These are phyloP conservation scores for Macrotyloma uniflorum DNA, from an alignment of 306 rosid species.

Conservation along the genomic window DNA sequence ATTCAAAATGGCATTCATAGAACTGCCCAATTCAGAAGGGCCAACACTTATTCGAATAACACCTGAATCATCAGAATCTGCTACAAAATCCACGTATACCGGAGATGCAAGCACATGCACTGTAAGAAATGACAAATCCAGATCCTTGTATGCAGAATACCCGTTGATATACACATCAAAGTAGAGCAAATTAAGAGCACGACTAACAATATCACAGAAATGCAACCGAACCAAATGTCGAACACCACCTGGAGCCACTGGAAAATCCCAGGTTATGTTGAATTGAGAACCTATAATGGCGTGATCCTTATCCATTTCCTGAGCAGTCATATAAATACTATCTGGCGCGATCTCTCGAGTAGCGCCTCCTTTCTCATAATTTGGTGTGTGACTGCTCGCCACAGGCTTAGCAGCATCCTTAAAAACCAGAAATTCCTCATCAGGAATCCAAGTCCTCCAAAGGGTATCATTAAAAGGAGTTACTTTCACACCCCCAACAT, in stretches of 20 bases:
- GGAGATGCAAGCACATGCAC: conserved; percentile 68
- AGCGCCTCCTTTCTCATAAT: conserved; percentile 70
- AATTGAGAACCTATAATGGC: conserved; percentile 47
- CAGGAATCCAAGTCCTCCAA: conserved; percentile 93
- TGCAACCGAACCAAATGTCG: conserved; percentile 76
- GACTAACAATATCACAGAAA: conserved; percentile 83
- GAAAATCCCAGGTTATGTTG: conserved; percentile 81
- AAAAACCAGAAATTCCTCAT: conserved; percentile 60
- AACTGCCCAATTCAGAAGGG: conserved; percentile 73
- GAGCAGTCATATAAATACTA: conserved; percentile 78
- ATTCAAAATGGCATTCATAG: conserved; percentile 75
- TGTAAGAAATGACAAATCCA: conserved; percentile 70
- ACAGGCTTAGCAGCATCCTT: conserved; percentile 64
- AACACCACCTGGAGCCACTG: conserved; percentile 45
- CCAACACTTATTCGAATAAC: conserved; percentile 68
- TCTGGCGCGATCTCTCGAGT: conserved; percentile 80
- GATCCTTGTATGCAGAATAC: conserved; percentile 63
- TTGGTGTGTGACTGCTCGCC: conserved; percentile 51
- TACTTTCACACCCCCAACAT: conserved; percentile 76
- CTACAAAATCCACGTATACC: conserved; percentile 70
- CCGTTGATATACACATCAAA: conserved; percentile 79
- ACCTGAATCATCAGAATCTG: conserved; percentile 62
- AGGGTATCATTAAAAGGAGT: conserved; percentile 87
- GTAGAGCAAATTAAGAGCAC: conserved; percentile 58
- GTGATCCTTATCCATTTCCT: conserved; percentile 69